Base-by-base conservation (phyloP, 2,329 filamentous ascomycete genomes). In the Penicillium sclerotigenum region DNA sequence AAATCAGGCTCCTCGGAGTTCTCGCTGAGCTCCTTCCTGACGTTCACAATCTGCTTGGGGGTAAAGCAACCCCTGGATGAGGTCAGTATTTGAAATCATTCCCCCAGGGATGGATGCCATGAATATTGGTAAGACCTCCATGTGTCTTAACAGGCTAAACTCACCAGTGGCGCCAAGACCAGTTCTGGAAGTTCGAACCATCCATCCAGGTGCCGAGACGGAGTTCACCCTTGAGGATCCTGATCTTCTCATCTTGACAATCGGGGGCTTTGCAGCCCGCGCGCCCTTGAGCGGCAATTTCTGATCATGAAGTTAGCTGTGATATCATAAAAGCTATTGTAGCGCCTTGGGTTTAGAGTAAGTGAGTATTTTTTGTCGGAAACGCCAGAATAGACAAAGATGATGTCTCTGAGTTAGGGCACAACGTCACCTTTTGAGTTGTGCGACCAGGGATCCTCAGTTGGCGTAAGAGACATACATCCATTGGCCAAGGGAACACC, bases 81-180 rank as follows among this genome's bases (percentile, higher is more conserved):
- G 1, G 38, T 56, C 33, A 62, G 31, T 13, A 22, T 50, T 26
- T 46, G 37, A 13, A 20, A 3, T 28, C 3, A 24, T 18, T 16
- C 1, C 38, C 20, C 33, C 33, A 18, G 33, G 5, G 5, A 29
- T 28, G 16, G 16, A 36, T 20, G 16, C 38, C 28, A 45, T 7
- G 6, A 5, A 29, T 38, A 5, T 20, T 22, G 4, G 13, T 16
- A 2, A 50, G 18, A 22, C n/a, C n/a, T 5, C 7, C 18, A 28
- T 20, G 6, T n/a, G 4, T 51, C 29, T 46, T n/a, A 6, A 16
- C 28, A n/a, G 13, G 18, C 11, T n/a, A 3, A 9, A 65, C 82
- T 69, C 80, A 95, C 93, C 93, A 97, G 72, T 97, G 93, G 70
- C 87, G 88, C 86, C 88, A 97, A 55, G 78, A 73, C 84, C 86